phyloP scores from a whole-genome alignment of 2,329 filamentous ascomycete genomes.

The Nothophoma quercina region DNA sequence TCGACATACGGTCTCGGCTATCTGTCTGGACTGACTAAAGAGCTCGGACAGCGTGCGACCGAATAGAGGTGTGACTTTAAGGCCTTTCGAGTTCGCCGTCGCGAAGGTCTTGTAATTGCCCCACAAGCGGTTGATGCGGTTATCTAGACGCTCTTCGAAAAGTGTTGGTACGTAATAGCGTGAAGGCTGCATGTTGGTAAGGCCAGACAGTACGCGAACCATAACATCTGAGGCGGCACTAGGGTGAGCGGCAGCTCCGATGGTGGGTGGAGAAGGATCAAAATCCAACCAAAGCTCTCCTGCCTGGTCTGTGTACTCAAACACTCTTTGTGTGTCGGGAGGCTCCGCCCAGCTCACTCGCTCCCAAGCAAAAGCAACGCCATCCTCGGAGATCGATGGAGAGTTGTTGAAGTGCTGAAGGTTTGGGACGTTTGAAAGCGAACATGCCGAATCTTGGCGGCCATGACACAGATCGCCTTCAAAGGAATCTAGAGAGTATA shows the following conservation, averaged over 20 bases:
- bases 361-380: too few species aligned
- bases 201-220: neutral
- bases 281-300: too few species aligned
- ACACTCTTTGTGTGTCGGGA: too few species aligned
- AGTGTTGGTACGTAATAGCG: neutral
- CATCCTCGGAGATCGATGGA: too few species aligned
- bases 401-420: too few species aligned
- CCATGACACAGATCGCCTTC: neutral
- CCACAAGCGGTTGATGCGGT: slow-evolving; percentile 4
- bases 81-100: neutral
- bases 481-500: neutral
- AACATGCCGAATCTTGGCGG: neutral
- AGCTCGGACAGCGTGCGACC: slow-evolving; percentile 6
- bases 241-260: too few species aligned
- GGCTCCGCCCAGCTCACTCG: too few species aligned
- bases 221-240: too few species aligned
- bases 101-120: slow-evolving; percentile 11
- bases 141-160: slow-evolving; percentile 1
- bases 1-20: slow-evolving; percentile 3
- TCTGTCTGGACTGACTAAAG: slow-evolving; percentile 4
- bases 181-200: neutral
- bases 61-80: neutral
- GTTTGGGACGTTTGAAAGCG: too few species aligned
- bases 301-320: too few species aligned
- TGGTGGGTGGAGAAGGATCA: too few species aligned